Evolutionary conservation across 1,139 yeast species (phyloP), one percentile per base, ranked within the genome.

Genomic region (Sugiyamaella japonica): DNA sequence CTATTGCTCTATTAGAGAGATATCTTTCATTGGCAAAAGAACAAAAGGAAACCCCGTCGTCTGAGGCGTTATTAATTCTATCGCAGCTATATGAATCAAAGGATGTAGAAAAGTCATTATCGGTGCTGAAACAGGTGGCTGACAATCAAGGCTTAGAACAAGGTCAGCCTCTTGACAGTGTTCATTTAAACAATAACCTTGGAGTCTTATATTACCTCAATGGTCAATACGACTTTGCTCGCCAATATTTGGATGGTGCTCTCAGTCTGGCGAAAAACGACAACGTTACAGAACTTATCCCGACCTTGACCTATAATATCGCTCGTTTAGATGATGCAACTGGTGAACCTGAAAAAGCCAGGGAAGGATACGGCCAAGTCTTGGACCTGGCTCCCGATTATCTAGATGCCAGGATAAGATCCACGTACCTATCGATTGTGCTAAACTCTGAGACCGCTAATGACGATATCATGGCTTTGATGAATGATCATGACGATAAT

Each of bases 131-230:
- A 37, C 77, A 76, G n/a, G 91, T 89, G 32, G 59, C 54, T 34
- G 56, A 50, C 4, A 45, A 32, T 42, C 56, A 49, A 20, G 48
- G 47, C 9, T 37, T 42, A n/a, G 23, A 49, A 71, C 61, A 88
- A 81, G 67, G 73, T 58, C 73, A 79, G 13, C 73, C 73, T 36
- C 73, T 72, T 28, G 79, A 85, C 1, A 88, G 91, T 1, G 75
- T 85, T 54, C 89, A 86, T 63, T 74, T 90, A 17, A 78, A 84
- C 65, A 91, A 90, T 69, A 93, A 93, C 64, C 76, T 90, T 62
- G 99, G 96, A 45, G 96, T 89, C 8, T 83, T 89, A 70, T 82
- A 89, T 59, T 87, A 88, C 66, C 75, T 84, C 58, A 83, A 80
- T 60, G 85, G 83, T 44, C 82, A 85, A 63, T 74, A 71, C 54